These are phyloP conservation scores for Diaporthe ilicicola DNA, from an alignment of 2,329 filamentous ascomycete species.

Conservation along the genomic window DNA sequence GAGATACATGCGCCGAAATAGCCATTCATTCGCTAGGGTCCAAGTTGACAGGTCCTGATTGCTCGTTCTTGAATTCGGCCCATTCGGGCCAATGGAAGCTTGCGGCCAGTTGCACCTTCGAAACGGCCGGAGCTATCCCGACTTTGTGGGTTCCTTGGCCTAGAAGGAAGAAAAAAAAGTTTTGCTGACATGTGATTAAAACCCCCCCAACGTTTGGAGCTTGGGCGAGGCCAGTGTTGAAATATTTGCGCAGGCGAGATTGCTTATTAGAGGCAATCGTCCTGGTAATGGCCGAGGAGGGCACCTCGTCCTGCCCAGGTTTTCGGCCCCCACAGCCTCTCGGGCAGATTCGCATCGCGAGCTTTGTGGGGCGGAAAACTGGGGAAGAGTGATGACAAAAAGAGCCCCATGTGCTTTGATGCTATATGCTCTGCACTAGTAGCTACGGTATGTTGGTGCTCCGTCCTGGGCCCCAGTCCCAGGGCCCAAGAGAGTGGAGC, in stretches of 20 bases:
- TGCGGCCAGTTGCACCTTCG: conserved; percentile 1
- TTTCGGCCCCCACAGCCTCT: conserved; percentile 28
- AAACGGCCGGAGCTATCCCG: conserved; percentile 19
- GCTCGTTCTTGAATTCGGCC: conserved; percentile 14
- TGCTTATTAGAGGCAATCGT: conserved; percentile 1
- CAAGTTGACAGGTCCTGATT: neutral
- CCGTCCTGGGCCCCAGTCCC: conserved; percentile 9
- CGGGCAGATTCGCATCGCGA: conserved; percentile 32
- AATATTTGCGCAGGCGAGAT: conserved; percentile 8
- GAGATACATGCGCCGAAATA: conserved; percentile 19
- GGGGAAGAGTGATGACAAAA: conserved; percentile 21
- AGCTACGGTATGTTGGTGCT: conserved; percentile 7
- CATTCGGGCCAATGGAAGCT: conserved; percentile 22
- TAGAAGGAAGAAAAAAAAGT: neutral
- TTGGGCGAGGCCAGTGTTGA: neutral
- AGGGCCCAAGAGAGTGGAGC: conserved; percentile 27
- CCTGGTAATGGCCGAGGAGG: conserved; percentile 9
- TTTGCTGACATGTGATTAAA: conserved; percentile 22
- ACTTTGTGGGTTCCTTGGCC: neutral
- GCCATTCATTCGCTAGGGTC: conserved; percentile 7
- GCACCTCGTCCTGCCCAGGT: neutral
- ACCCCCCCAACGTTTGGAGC: neutral
- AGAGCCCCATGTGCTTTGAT: conserved; percentile 27
- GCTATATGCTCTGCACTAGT: conserved; percentile 14
- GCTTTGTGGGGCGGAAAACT: conserved; percentile 30